These are phyloP conservation scores for Brassica nigra DNA, from an alignment of 345 rosid species.

Conservation along the genomic window DNA sequence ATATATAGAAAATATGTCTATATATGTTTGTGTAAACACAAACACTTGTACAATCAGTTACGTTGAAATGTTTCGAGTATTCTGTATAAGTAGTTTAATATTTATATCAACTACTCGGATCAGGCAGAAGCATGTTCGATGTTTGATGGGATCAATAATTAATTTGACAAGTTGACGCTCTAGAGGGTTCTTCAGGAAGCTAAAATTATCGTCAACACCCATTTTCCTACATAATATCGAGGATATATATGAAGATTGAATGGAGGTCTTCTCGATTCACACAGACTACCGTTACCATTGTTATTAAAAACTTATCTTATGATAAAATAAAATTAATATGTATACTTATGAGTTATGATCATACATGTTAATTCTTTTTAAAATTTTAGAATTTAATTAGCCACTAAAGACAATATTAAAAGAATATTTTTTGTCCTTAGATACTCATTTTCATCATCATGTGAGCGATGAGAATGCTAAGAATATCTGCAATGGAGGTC, in stretches of 20 bases:
- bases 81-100: background rate
- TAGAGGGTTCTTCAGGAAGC: slow-evolving; percentile 24
- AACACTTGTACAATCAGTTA: slow-evolving; percentile 29
- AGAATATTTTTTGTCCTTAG: background rate
- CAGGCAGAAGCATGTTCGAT: slow-evolving; percentile 46
- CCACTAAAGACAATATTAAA: background rate
- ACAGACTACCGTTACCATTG: background rate
- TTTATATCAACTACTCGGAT: slow-evolving; percentile 17
- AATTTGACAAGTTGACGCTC: slow-evolving; percentile 40
- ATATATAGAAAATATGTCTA: slow-evolving; percentile 22
- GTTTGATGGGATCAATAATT: slow-evolving; percentile 37
- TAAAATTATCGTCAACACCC: background rate
- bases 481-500: too few species aligned
- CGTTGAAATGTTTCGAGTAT: slow-evolving; percentile 19
- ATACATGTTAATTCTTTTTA: background rate
- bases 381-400: background rate
- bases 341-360: background rate
- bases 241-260: background rate
- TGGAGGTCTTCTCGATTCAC: background rate
- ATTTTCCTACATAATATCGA: background rate
- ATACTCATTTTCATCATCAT: background rate
- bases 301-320: background rate
- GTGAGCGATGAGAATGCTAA: background rate
- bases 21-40: slow-evolving; percentile 40
- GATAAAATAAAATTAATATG: background rate